These are phyloP conservation scores for Bondarzewia mesenterica DNA, from an alignment of 1,284 basidiomycete species.

Conservation along the genomic window DNA sequence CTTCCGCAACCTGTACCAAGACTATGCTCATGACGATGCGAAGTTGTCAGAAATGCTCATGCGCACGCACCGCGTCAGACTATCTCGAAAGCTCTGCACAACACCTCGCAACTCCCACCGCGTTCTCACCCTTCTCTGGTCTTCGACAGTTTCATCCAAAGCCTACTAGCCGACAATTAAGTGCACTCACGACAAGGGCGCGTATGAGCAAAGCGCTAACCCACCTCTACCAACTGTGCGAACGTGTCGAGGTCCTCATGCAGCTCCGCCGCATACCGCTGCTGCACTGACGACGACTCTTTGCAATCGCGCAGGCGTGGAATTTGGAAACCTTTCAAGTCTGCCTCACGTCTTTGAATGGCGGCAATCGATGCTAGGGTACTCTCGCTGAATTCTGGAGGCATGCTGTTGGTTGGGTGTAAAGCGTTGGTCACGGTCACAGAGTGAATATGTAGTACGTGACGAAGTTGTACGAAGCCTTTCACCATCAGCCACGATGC, in stretches of 20 bases:
- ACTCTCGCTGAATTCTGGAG: conserved; percentile 42
- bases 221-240: conserved; percentile 61
- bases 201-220: conserved; percentile 15
- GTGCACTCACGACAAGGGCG: neutral
- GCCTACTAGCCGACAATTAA: conserved; percentile 32
- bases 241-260: conserved; percentile 66
- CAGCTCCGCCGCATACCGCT: conserved; percentile 66
- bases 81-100: conserved; percentile 39
- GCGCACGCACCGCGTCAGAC: conserved; percentile 41
- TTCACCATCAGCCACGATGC: too few species aligned
- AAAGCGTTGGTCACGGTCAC: too few species aligned
- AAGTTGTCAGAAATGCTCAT: too few species aligned
- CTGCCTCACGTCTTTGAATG: conserved; percentile 48
- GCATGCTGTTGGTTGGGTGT: conserved; percentile 34
- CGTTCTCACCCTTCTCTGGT: conserved; percentile 51
- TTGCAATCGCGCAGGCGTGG: conserved; percentile 60
- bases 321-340: conserved; percentile 65
- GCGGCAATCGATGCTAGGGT: conserved; percentile 39
- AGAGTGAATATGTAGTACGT: too few species aligned
- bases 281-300: conserved; percentile 62
- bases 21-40: neutral
- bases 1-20: conserved; percentile 36
- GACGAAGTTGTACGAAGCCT: too few species aligned
- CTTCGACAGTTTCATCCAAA: conserved; percentile 57
- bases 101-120: conserved; percentile 41